Evolutionary conservation across 2,329 filamentous ascomycete species (phyloP).

Genomic region (Ascochyta viciae-villosae): DNA sequence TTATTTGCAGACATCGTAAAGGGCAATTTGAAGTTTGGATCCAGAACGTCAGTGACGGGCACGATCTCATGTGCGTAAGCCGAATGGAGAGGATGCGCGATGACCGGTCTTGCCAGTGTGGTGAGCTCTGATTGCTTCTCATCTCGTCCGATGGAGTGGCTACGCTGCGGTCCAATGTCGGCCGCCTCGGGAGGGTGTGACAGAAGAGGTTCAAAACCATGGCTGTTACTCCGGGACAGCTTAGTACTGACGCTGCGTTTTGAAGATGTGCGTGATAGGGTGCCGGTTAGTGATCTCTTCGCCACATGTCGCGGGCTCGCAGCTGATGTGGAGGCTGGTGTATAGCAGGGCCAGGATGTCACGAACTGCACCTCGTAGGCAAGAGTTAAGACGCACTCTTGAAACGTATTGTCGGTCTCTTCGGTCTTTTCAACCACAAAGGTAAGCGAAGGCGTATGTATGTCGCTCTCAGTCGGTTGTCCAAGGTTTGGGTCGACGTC

Average conservation of each 20-base stretch:
- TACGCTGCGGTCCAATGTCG: slow-evolving; percentile 35
- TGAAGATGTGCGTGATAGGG: slow-evolving; percentile 42
- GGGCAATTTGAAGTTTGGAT: slow-evolving; percentile 34
- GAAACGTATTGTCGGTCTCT: slow-evolving; percentile 8
- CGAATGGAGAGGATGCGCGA: slow-evolving; percentile 51
- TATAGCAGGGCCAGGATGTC: slow-evolving; percentile 61
- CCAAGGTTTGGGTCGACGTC: slow-evolving; percentile 30
- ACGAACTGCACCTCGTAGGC: slow-evolving; percentile 62
- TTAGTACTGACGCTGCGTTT: slow-evolving; percentile 38
- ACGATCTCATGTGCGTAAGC: slow-evolving; percentile 48
- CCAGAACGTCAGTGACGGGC: slow-evolving; percentile 41
- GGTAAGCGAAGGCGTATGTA: slow-evolving; percentile 41
- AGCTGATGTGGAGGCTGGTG: slow-evolving; percentile 45
- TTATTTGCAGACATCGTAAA: slow-evolving; percentile 31
- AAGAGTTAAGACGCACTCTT: slow-evolving; percentile 45
- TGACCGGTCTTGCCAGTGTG: slow-evolving; percentile 18
- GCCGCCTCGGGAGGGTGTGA: slow-evolving; percentile 44
- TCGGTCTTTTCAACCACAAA: slow-evolving; percentile 34
- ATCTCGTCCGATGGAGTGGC: slow-evolving; percentile 28
- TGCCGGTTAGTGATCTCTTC: slow-evolving; percentile 31
- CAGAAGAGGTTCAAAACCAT: slow-evolving; percentile 45
- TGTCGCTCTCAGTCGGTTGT: slow-evolving; percentile 28
- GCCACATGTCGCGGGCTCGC: slow-evolving; percentile 31
- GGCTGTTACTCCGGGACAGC: slow-evolving; percentile 39
- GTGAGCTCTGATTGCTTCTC: slow-evolving; percentile 16